A percentile compares a stretch with the other conserved stretches of the same genome.
Conservation (phyloP, 495 filamentous ascomycete species). For the Acidiella bohemica region DNA sequence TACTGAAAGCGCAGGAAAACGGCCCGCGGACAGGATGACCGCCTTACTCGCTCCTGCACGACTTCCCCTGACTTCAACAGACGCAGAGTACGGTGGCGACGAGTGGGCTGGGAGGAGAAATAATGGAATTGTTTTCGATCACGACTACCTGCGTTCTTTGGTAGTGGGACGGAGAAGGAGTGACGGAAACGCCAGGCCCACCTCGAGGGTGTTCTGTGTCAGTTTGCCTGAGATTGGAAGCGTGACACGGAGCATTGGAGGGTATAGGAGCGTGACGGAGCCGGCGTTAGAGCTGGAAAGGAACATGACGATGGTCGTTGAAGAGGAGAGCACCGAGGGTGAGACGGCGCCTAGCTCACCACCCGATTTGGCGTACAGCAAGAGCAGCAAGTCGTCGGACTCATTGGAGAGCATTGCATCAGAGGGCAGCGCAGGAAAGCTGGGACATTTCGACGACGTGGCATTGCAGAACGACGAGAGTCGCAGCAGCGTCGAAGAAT, state of each 20-base stretch:
- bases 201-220: slow-evolving; percentile 1
- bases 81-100: not conserved
- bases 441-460: slow-evolving; percentile 83
- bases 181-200: not conserved
- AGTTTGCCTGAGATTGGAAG: slow-evolving; percentile 6
- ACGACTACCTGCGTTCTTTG: slow-evolving; percentile 14
- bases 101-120: too few species aligned
- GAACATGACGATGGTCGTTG: slow-evolving; percentile 4
- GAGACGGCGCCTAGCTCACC: slow-evolving; percentile 56
- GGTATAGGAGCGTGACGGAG: slow-evolving; percentile 3
- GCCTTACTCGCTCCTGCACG: slow-evolving; percentile 2
- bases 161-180: slow-evolving; percentile 1
- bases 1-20: too few species aligned
- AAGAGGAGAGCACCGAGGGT: slow-evolving; percentile 1
- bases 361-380: slow-evolving; percentile 70
- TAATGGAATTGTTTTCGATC: not conserved
- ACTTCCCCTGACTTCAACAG: slow-evolving; percentile 4
- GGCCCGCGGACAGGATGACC: too few species aligned
- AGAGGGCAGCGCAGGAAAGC: slow-evolving; percentile 14
- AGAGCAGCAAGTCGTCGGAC: slow-evolving; percentile 79
- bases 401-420: slow-evolving; percentile 48
- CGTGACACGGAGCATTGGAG: slow-evolving; percentile 2
- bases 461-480: slow-evolving; percentile 58
- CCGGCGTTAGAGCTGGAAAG: slow-evolving; percentile 1
- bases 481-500: slow-evolving; percentile 22